A percentile compares a stretch with the other conserved stretches of the same genome.
Evolutionary conservation across 768 basidiomycete genomes (phyloP).

Genomic region (Podaxis sp.): DNA sequence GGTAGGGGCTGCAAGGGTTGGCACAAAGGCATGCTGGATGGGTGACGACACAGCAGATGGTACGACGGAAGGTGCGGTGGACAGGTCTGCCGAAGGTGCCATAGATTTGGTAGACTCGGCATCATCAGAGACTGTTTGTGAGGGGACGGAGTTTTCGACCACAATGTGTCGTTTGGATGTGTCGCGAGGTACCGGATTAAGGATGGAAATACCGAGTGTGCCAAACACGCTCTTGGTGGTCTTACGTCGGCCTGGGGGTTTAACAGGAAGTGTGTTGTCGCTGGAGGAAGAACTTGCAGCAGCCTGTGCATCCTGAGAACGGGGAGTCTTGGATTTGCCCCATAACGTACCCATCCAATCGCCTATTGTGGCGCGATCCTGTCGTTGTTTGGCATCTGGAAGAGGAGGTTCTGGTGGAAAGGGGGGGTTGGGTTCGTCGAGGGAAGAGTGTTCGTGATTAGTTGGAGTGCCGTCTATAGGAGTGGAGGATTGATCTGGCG

Average conservation of each 20-base stretch:
- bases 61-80: not conserved
- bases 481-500: not conserved
- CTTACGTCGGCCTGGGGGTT: slow-evolving; percentile 33
- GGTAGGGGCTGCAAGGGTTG: slow-evolving; percentile 38
- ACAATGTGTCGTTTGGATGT: slow-evolving; percentile 1
- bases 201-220: slow-evolving; percentile 64
- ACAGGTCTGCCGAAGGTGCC: slow-evolving; percentile 10
- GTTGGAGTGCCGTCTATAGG: not conserved
- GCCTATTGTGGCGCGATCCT: slow-evolving; percentile 56
- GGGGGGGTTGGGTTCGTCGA: not conserved
- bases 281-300: slow-evolving; percentile 13
- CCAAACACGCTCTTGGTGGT: slow-evolving; percentile 68
- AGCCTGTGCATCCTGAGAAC: slow-evolving; percentile 17
- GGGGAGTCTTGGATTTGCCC: slow-evolving; percentile 42
- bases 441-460: not conserved
- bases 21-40: not conserved
- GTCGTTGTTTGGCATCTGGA: slow-evolving; percentile 22
- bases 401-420: slow-evolving; percentile 3
- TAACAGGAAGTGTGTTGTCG: slow-evolving; percentile 15
- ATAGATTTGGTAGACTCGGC: slow-evolving; percentile 31
- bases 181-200: slow-evolving; percentile 40
- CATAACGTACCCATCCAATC: slow-evolving; percentile 83
- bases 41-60: slow-evolving; percentile 21
- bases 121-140: slow-evolving; percentile 29
- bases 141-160: not conserved